Base-by-base conservation (phyloP, 345 rosid species). In the Lumnitzera racemosa region DNA sequence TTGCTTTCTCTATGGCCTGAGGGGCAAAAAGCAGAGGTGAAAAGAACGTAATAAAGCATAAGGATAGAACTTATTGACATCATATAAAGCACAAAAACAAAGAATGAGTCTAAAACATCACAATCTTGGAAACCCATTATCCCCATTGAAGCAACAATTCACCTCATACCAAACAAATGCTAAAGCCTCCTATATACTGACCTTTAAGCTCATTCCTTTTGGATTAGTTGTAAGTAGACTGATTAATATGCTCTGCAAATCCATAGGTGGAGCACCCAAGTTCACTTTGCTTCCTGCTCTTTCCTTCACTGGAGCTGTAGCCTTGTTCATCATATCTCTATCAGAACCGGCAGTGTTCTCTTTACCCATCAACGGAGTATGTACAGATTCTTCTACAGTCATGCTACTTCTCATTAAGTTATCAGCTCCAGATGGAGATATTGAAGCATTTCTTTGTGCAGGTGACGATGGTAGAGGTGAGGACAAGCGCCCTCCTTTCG, bases 161-260 rank as follows among this genome's bases (percentile, higher is more conserved):
- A 47, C 24, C 46, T 53, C 15, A 47, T 53, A 36, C 5, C 31
- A 27, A 27, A 27, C 31, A 27, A 27, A 53, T 53, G 56, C 15
- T 20, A 53, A 20, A 14, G 56, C 20, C 51, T 58, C 24, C 58
- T 48, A 68, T 47, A 58, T 49, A 72, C 73, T 16, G 53, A 82
- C 99, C 95, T 94, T 83, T 68, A 88, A 72, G 81, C 79, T 88
- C 96, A 88, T 80, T 36, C 94, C 94, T 61, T 78, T 81, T 13
- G 95, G 89, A 59, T 86, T 82, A 74, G 86, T 87, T 51, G 61
- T 85, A 47, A 94, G 86, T 68, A 83, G 66, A 71, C 77, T 64
- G 67, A 81, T 74, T 70, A 88, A 55, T 75, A 75, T 56, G 65
- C 80, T 76, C 79, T 77, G 79, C 79, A 90, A 67, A 78, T 88